Percentiles rank a stretch among this genome's conserved stretches.
Evolutionary conservation across 1,284 basidiomycete genomes (phyloP).

Genomic region (Puccinia coronata): DNA sequence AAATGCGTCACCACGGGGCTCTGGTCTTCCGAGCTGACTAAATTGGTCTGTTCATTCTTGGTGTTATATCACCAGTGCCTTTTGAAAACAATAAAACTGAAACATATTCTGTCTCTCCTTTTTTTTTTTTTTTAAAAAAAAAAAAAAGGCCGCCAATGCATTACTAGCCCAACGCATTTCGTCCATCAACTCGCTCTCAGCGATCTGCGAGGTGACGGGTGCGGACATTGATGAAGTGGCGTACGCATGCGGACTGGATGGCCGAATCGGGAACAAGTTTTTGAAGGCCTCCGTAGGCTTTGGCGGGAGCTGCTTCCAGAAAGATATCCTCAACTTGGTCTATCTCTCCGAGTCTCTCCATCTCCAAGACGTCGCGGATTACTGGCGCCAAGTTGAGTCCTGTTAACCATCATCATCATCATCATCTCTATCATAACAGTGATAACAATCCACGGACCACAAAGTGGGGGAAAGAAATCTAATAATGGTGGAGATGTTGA

Average conservation of each 20-base stretch:
- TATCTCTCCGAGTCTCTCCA: conserved; percentile 93
- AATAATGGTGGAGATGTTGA: conserved; percentile 53
- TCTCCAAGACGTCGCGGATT: conserved; percentile 93
- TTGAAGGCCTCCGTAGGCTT: conserved; percentile 94
- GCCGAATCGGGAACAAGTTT: conserved; percentile 92
- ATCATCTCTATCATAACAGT: neutral
- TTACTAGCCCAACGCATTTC: conserved; percentile 96
- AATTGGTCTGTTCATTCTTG: conserved; percentile 66
- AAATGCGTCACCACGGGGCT: conserved; percentile 90
- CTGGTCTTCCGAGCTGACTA: conserved; percentile 97
- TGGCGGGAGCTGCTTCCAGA: conserved; percentile 98
- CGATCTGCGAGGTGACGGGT: conserved; percentile 99
- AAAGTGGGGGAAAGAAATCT: too few species aligned
- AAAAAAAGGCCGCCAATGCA: conserved; percentile 82
- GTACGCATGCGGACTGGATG: conserved; percentile 87
- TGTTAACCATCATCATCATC: neutral
- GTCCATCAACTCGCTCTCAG: conserved; percentile 94
- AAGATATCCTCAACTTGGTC: conserved; percentile 97
- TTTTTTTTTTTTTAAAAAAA: too few species aligned
- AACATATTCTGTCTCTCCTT: too few species aligned
- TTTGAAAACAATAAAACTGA: too few species aligned
- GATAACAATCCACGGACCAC: too few species aligned
- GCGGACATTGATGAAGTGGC: conserved; percentile 98
- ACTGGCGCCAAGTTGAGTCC: conserved; percentile 69
- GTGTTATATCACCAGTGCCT: too few species aligned